These are phyloP conservation scores for Collybiopsis confluens DNA, from an alignment of 768 basidiomycete species.

Conservation along the genomic window DNA sequence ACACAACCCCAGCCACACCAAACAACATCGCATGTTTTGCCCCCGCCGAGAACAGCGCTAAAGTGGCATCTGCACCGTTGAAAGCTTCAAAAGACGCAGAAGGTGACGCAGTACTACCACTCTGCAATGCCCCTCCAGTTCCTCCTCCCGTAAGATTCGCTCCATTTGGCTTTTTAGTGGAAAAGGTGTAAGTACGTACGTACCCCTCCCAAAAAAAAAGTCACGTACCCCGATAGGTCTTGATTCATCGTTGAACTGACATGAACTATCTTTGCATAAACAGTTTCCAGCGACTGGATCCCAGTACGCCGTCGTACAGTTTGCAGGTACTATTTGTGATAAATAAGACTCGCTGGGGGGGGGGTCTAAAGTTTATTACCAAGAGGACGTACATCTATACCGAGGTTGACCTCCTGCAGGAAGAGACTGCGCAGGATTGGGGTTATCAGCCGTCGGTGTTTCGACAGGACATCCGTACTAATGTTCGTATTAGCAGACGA, in stretches of 20 bases:
- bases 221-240: conserved; percentile 59
- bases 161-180: conserved; percentile 49
- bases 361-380: background rate
- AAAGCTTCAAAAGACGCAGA: conserved; percentile 43
- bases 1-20: conserved; percentile 13
- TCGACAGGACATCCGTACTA: conserved; percentile 72
- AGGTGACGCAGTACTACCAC: conserved; percentile 17
- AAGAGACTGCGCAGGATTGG: conserved; percentile 60
- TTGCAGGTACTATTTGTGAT: conserved; percentile 50
- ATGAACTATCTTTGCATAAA: conserved; percentile 50
- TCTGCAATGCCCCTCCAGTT: conserved; percentile 31
- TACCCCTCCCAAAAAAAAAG: no score
- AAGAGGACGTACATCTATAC: conserved; percentile 46
- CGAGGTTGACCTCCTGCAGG: conserved; percentile 42
- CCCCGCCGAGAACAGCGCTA: conserved; percentile 6
- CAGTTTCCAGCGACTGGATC: conserved; percentile 68
- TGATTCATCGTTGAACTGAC: conserved; percentile 60
- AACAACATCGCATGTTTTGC: conserved; percentile 13
- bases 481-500: background rate
- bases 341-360: conserved; percentile 3
- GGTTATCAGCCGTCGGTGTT: conserved; percentile 52
- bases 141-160: conserved; percentile 66
- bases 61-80: conserved; percentile 25
- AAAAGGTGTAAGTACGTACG: conserved; percentile 1
- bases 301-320: conserved; percentile 80